These are phyloP conservation scores for Solanum verrucosum DNA, from an alignment of 257 asterid species.

Conservation along the genomic window DNA sequence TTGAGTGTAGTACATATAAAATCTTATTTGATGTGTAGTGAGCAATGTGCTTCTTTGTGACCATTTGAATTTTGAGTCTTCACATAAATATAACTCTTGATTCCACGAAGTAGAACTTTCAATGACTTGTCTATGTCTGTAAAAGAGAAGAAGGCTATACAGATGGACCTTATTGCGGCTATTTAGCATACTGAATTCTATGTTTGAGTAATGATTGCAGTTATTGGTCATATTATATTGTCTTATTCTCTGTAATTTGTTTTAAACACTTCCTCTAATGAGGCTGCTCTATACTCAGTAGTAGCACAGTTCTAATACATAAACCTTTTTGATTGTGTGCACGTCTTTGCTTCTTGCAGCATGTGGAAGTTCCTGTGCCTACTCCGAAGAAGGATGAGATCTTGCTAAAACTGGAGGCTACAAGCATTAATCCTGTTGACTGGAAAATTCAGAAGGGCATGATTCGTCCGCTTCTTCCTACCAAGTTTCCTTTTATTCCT, in stretches of 20 bases:
- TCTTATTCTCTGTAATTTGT: background rate
- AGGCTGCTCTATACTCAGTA: background rate
- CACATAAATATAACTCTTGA: background rate
- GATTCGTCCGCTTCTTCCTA: constrained; percentile 37
- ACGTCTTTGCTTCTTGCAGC: constrained; percentile 30
- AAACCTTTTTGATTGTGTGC: background rate
- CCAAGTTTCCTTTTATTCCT: constrained; percentile 44
- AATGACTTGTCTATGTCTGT: background rate
- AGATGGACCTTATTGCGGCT: background rate
- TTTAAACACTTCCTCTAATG: background rate
- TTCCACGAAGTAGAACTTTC: background rate
- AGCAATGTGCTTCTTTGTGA: background rate
- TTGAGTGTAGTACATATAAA: background rate
- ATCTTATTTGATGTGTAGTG: background rate
- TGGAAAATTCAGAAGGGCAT: constrained; percentile 62
- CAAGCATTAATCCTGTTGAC: constrained; percentile 60
- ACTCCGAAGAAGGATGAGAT: constrained; percentile 47
- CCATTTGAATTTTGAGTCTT: background rate
- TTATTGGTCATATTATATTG: background rate
- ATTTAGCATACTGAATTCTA: background rate
- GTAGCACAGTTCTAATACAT: background rate
- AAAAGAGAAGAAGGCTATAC: background rate
- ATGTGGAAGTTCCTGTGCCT: constrained; percentile 57
- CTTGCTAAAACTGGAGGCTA: constrained; percentile 60
- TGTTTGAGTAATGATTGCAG: background rate